Base-by-base conservation (phyloP, 1,284 basidiomycete genomes). In the Ceratobasidium sp. region DNA sequence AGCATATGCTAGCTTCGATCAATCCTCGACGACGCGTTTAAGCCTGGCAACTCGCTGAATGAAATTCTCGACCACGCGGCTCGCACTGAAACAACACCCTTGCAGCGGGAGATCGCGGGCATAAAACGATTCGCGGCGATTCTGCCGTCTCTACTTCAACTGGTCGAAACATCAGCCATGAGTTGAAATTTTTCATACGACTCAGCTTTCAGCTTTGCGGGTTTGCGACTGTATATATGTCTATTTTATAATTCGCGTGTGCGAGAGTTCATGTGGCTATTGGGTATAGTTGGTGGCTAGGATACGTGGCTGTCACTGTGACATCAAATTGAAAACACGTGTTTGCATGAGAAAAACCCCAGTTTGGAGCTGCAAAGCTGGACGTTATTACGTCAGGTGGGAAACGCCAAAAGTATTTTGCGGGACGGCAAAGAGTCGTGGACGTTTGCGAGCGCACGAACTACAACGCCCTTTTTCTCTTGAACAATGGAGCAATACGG, bases 271-370 rank as follows among this genome's bases (percentile, higher is more conserved):
- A 27, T 53, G 51, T 53, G 51, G 51, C 51, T 53, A 53, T 49
- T 8, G 7, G 24, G 14, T 22, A 27, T 29, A 8, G 22, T 27
- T 24, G n/a, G 54, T 58, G 54, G 54, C 54, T 58, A 34, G 31
- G 54, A 58, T 58, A 58, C 54, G 54, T 58, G 54, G 27, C 54
- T 58, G 29, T 31, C 9, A 58, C 13, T 4, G 54, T 29, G 31
- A 29, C 54, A 58, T 58, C 54, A 58, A 58, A 58, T 14, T 37
- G 29, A 58, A 58, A 58, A 58, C 54, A 58, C 54, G 54, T 58
- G 54, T 58, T 41, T 41, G 39, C 39, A 58, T 58, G 54, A 58
- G 54, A 58, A 58, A 58, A 54, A 54, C 27, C 27, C 5, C 34
- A 7, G 54, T 58, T 58, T 31, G 29, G 29, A 13, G 27, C 27